Percentiles rank a stretch among this genome's conserved stretches.
Evolutionary conservation across 1,284 basidiomycete genomes (phyloP).

Genomic region (Ganoderma lingzhi): DNA sequence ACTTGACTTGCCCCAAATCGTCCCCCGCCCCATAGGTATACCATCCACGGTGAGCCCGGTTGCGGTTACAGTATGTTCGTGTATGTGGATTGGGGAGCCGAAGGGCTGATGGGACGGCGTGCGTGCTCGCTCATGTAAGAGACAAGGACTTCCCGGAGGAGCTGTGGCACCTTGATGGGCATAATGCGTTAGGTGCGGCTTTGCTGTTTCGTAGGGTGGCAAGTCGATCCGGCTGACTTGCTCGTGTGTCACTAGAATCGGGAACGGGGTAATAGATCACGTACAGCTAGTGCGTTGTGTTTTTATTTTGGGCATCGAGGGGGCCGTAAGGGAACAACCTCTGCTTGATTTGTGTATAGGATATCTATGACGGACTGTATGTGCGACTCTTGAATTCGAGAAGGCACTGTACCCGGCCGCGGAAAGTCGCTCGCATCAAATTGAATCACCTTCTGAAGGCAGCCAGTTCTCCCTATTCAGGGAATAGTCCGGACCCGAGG

Average conservation of each 20-base stretch:
- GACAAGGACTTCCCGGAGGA: conserved; percentile 86
- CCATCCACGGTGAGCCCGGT: conserved; percentile 70
- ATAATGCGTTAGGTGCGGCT: conserved; percentile 70
- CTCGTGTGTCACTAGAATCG: conserved; percentile 62
- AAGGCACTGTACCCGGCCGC: no score
- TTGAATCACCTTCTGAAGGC: no score
- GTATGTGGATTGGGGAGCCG: no score
- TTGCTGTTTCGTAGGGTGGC: background rate
- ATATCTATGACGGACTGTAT: conserved; percentile 91
- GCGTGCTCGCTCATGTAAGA: conserved; percentile 47
- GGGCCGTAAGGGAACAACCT: background rate
- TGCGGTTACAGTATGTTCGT: no score
- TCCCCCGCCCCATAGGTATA: conserved; percentile 57
- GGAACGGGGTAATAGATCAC: conserved; percentile 91
- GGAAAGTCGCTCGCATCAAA: no score
- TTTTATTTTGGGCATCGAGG: no score
- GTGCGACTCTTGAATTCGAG: no score
- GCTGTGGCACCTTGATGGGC: conserved; percentile 84
- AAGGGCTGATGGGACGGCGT: background rate
- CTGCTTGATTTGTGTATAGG: conserved; percentile 51
- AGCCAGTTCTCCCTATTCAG: no score
- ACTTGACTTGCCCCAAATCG: background rate
- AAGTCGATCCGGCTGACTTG: background rate
- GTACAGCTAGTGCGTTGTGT: conserved; percentile 84
- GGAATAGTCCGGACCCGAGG: no score